Evolutionary conservation across 2,329 filamentous ascomycete species (phyloP).

Genomic region (Mycogone perniciosa): DNA sequence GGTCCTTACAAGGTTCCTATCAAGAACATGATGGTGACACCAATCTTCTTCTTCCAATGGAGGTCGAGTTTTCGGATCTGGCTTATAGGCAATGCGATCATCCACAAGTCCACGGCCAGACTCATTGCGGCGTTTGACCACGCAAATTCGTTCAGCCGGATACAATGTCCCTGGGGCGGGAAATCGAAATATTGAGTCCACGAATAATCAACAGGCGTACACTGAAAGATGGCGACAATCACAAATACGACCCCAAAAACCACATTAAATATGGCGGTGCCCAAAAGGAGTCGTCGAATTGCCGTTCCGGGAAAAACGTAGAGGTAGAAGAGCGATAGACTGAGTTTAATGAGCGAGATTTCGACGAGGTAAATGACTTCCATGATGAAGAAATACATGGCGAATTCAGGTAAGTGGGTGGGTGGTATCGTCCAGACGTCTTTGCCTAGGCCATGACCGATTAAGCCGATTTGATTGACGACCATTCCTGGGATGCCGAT

Average conservation of each 20-base stretch:
- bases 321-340: slow-evolving; percentile 37
- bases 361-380: slow-evolving; percentile 34
- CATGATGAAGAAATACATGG: slow-evolving; percentile 26
- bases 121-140: slow-evolving; percentile 38
- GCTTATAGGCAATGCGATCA: slow-evolving; percentile 36
- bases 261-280: slow-evolving; percentile 26
- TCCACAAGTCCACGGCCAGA: slow-evolving; percentile 36
- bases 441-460: slow-evolving; percentile 24
- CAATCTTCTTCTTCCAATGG: slow-evolving; percentile 37
- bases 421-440: slow-evolving; percentile 28
- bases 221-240: slow-evolving; percentile 31
- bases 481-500: slow-evolving; percentile 17
- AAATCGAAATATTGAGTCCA: slow-evolving; percentile 38
- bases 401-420: slow-evolving; percentile 20
- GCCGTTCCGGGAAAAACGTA: slow-evolving; percentile 31
- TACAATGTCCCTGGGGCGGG: slow-evolving; percentile 31
- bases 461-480: slow-evolving; percentile 19
- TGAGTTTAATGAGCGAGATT: slow-evolving; percentile 34
- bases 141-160: slow-evolving; percentile 32
- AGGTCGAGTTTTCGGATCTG: slow-evolving; percentile 29
- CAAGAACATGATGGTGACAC: slow-evolving; percentile 37
- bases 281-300: slow-evolving; percentile 27
- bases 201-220: slow-evolving; percentile 32
- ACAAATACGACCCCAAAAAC: slow-evolving; percentile 27
- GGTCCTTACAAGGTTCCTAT: slow-evolving; percentile 34